Base-by-base conservation (phyloP, 768 basidiomycete genomes). In the Amanita inopinata region DNA sequence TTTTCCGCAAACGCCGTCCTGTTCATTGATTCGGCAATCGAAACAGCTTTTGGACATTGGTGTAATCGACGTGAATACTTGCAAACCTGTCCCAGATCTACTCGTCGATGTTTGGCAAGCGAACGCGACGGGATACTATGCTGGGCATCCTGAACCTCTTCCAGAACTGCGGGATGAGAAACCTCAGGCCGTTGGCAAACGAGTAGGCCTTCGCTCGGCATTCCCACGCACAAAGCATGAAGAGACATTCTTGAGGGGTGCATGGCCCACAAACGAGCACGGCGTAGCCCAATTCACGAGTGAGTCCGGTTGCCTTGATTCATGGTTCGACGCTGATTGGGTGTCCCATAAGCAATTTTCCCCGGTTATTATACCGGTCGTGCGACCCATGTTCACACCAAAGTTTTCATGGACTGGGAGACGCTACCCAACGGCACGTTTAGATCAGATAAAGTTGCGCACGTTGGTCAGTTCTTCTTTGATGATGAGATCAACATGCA, bases 61-160 rank as follows among this genome's bases (percentile, higher is more conserved):
- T 7, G 74, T 76, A 0, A 73, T 76, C 17, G 74, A 76, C 40
- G 69, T 76, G 0, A 68, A 76, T 47, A 75, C 74, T 11, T 76
- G 74, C 56, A 56, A 67, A 46, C 73, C 74, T 3, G 59, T 74
- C 0, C 71, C 73, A 0, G 71, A 76, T 40, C 70, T 73, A 24
- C 61, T 76, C n/a, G 73, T 76, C 2, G 74, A 76, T 46, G 70
- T 76, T 32, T 76, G 74, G 74, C 71, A 73, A 48, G 71, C 73
- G 3, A 76, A 76, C 46, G 68, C 74, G 4, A 76, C 74, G 0
- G 74, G 74, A 0, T 60, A 60, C 40, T 76, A 76, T 45, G 67
- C 73, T n/a, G 72, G 70, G 1, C 74, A 74, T 41, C 73, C 74
- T 0, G 49, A 54, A 0, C 73, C 73, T n/a, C 56, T 56, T 9